Evolutionary conservation across 2,329 filamentous ascomycete species (phyloP).

Genomic region (Didymella exigua): DNA sequence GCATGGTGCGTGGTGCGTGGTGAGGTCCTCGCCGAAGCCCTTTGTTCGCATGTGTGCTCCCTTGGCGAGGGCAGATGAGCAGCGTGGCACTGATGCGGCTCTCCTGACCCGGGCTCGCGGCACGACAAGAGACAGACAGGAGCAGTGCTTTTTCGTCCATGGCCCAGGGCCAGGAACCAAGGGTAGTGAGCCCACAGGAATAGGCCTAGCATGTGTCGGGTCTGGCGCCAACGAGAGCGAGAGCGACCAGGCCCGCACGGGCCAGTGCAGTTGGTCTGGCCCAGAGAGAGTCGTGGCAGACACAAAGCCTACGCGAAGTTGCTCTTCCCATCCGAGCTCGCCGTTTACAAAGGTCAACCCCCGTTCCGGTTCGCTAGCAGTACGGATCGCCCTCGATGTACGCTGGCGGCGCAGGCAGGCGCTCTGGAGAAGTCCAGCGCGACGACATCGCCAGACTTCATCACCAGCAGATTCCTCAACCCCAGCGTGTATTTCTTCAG

Average conservation of each 20-base stretch:
- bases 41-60: neutral
- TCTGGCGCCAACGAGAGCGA: slow-evolving; percentile 43
- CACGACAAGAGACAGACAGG: slow-evolving; percentile 37
- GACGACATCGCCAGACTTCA: slow-evolving; percentile 1
- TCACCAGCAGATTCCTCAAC: slow-evolving; percentile 11
- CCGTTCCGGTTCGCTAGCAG: slow-evolving; percentile 19
- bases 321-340: slow-evolving; percentile 28
- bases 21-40: slow-evolving; percentile 4
- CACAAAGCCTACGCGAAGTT: slow-evolving; percentile 41
- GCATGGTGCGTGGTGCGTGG: slow-evolving; percentile 13
- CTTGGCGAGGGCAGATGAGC: slow-evolving; percentile 1
- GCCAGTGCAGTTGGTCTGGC: slow-evolving; percentile 38
- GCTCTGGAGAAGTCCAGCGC: slow-evolving; percentile 19
- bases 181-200: slow-evolving; percentile 33
- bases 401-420: slow-evolving; percentile 19
- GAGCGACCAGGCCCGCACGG: slow-evolving; percentile 34
- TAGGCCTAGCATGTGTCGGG: slow-evolving; percentile 37
- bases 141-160: slow-evolving; percentile 36
- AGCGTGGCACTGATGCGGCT: slow-evolving; percentile 35
- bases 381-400: slow-evolving; percentile 20
- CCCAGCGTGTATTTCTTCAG: slow-evolving; percentile 11
- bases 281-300: slow-evolving; percentile 34
- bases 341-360: slow-evolving; percentile 29
- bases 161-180: slow-evolving; percentile 37
- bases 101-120: slow-evolving; percentile 42